These are phyloP conservation scores for Orbilia javanica DNA, from an alignment of 2,329 filamentous ascomycete species.

Conservation along the genomic window DNA sequence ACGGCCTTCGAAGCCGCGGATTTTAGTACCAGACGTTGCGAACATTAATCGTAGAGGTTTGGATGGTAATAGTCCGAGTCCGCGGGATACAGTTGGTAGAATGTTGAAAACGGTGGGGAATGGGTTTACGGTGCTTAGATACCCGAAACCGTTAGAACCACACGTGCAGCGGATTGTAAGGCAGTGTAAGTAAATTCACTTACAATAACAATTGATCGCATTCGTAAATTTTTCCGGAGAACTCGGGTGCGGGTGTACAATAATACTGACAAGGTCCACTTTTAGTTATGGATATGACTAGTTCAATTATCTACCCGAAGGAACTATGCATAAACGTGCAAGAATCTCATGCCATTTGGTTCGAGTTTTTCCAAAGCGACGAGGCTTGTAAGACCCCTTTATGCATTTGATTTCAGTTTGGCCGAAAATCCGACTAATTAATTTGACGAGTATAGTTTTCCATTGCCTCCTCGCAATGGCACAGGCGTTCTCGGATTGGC, in stretches of 20 bases:
- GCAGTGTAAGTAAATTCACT: slow-evolving; percentile 13
- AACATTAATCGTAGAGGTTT: neutral
- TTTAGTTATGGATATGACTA: slow-evolving; percentile 38
- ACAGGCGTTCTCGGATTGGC: slow-evolving; percentile 27
- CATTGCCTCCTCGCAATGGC: slow-evolving; percentile 51
- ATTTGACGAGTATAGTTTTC: slow-evolving; percentile 21
- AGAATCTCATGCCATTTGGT: slow-evolving; percentile 26
- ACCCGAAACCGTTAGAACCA: slow-evolving; percentile 25
- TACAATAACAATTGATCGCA: neutral
- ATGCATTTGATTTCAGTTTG: neutral
- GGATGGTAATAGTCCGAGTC: neutral
- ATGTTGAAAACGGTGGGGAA: slow-evolving; percentile 28
- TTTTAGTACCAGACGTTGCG: slow-evolving; percentile 30
- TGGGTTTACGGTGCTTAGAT: slow-evolving; percentile 14
- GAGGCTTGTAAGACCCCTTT: slow-evolving; percentile 44
- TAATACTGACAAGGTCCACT: neutral
- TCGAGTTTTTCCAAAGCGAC: slow-evolving; percentile 40
- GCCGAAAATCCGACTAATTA: neutral
- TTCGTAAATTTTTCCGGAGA: no score
- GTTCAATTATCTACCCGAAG: slow-evolving; percentile 35
- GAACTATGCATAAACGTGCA: slow-evolving; percentile 29
- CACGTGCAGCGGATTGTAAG: slow-evolving; percentile 25
- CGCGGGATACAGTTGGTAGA: neutral
- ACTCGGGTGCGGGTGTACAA: neutral
- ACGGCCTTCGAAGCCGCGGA: slow-evolving; percentile 14